Evolutionary conservation across 306 rosid species (phyloP).

Genomic region (Cucurbita pepo): DNA sequence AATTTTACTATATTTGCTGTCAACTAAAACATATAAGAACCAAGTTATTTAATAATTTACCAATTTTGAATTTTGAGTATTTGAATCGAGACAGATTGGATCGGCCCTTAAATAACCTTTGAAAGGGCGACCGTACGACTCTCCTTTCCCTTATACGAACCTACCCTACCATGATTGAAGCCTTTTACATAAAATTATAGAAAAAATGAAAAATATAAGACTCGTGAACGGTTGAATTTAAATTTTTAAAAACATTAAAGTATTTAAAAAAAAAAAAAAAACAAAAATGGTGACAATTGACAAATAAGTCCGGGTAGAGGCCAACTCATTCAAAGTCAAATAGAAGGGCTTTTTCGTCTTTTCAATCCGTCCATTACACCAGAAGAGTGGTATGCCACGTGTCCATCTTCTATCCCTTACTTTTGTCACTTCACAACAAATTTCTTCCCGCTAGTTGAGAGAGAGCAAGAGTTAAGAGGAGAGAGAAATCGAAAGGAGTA

Average conservation of each 20-base stretch:
- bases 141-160: too few species aligned
- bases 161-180: too few species aligned
- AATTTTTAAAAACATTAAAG: neutral
- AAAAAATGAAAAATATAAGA: too few species aligned
- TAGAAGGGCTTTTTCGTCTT: neutral
- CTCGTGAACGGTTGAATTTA: too few species aligned
- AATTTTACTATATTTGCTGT: too few species aligned
- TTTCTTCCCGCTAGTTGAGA: slow-evolving; percentile 25
- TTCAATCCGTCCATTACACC: neutral
- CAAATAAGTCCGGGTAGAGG: neutral
- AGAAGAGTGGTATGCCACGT: slow-evolving; percentile 40
- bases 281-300: neutral
- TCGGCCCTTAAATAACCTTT: too few species aligned
- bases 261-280: neutral
- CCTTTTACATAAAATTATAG: too few species aligned
- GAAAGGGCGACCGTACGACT: too few species aligned
- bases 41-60: too few species aligned
- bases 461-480: neutral
- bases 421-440: slow-evolving; percentile 27
- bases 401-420: slow-evolving; percentile 27
- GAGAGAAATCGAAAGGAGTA: neutral
- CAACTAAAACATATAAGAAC: too few species aligned
- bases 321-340: neutral
- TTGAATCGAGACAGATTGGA: too few species aligned
- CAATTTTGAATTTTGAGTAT: too few species aligned